Evolutionary conservation across 2,329 filamentous ascomycete genomes (phyloP).

Genomic region (Epicoccum sorghinum): DNA sequence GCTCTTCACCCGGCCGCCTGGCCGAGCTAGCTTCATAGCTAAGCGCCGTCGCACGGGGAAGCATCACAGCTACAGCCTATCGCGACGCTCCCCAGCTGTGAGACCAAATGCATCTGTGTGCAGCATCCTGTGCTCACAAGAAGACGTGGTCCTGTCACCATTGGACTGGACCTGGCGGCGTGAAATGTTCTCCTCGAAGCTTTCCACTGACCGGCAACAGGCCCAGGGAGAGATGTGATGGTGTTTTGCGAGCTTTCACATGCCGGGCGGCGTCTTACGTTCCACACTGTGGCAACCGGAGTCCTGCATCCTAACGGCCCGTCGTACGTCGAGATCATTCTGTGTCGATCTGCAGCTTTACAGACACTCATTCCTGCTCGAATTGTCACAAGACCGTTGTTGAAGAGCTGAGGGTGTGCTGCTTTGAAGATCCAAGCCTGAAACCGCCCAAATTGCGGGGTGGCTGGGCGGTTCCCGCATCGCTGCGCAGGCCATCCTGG

Average conservation of each 20-base stretch:
- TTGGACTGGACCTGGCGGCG: constrained; percentile 21
- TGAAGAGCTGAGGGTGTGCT: constrained; percentile 8
- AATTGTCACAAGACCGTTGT: constrained; percentile 3
- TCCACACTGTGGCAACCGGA: constrained; percentile 34
- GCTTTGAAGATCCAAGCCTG: not conserved
- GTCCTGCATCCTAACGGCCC: constrained; percentile 31
- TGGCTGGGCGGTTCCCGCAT: constrained; percentile 5
- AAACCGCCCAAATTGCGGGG: constrained; percentile 9
- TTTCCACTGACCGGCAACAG: constrained; percentile 8
- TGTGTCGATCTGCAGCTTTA: constrained; percentile 28
- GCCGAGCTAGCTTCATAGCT: constrained; percentile 17
- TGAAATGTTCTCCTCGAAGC: constrained; percentile 2
- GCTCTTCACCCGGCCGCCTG: constrained; percentile 9
- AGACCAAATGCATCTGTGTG: constrained; percentile 29
- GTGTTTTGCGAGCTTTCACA: constrained; percentile 31
- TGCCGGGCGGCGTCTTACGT: constrained; percentile 30
- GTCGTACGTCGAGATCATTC: constrained; percentile 36
- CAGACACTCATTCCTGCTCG: constrained; percentile 14
- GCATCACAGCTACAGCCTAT: constrained; percentile 32
- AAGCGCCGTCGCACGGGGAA: constrained; percentile 33
- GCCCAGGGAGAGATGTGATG: not conserved
- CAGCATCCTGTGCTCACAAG: constrained; percentile 28
- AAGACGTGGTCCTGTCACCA: constrained; percentile 25
- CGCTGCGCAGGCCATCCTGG: not conserved
- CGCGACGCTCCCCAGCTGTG: constrained; percentile 23